phyloP scores from a whole-genome alignment of 1,284 basidiomycete species.

The Tilletia indica region DNA sequence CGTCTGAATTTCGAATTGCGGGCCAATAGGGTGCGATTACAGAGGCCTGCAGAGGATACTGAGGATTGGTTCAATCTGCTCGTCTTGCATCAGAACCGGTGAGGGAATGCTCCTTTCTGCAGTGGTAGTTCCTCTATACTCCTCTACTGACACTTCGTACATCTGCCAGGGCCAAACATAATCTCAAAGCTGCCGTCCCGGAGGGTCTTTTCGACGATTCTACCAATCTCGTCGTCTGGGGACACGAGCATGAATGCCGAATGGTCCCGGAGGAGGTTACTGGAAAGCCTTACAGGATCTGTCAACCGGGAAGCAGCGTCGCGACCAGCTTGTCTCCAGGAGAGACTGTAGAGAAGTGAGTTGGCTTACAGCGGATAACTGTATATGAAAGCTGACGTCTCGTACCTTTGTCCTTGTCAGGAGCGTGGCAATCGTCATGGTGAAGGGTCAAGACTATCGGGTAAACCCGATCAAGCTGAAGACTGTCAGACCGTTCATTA shows the following conservation, averaged over 20 bases:
- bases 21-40: constrained; percentile 91
- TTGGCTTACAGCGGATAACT: not conserved
- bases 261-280: constrained; percentile 85
- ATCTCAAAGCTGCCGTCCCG: constrained; percentile 85
- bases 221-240: constrained; percentile 91
- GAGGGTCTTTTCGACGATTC: constrained; percentile 97
- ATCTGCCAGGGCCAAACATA: constrained; percentile 77
- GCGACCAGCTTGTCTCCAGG: constrained; percentile 69
- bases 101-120: constrained; percentile 41
- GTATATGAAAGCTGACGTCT: not conserved
- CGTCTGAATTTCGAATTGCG: constrained; percentile 93
- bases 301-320: constrained; percentile 91
- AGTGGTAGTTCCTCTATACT: not conserved
- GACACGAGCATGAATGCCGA: constrained; percentile 96
- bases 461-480: constrained; percentile 80
- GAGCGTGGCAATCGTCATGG: constrained; percentile 59
- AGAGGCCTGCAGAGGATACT: constrained; percentile 76
- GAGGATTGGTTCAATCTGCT: constrained; percentile 91
- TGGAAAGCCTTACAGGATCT: constrained; percentile 85
- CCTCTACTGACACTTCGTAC: not conserved
- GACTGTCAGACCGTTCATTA: constrained; percentile 91
- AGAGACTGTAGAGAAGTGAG: constrained; percentile 43
- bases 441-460: constrained; percentile 73
- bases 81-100: constrained; percentile 94
- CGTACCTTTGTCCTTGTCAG: constrained; percentile 22